phyloP scores from a whole-genome alignment of 2,329 filamentous ascomycete genomes.

The Zymoseptoria pseudotritici region DNA sequence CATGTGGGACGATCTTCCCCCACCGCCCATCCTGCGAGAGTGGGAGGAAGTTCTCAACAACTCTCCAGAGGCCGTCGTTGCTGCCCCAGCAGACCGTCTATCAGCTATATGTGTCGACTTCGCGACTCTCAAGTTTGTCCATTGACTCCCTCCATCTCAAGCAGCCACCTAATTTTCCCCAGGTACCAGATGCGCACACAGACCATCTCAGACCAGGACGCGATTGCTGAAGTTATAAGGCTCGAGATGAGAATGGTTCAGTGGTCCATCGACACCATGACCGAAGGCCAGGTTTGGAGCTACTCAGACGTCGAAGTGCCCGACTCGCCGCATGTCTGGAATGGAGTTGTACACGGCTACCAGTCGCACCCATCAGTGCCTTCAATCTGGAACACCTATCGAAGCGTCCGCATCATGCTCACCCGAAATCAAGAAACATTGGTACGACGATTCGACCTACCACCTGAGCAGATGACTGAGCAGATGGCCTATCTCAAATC shows the following conservation, averaged over 20 bases:
- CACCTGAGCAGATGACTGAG: constrained; percentile 9
- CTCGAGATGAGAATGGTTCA: constrained; percentile 24
- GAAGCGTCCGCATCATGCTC: constrained; percentile 25
- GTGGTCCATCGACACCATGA: constrained; percentile 21
- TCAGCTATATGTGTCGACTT: constrained; percentile 21
- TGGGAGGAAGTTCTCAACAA: constrained; percentile 21
- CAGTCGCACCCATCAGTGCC: constrained; percentile 11
- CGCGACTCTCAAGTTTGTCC: constrained; percentile 5
- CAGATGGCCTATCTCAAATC: constrained; percentile 21
- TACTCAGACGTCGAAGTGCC: constrained; percentile 23
- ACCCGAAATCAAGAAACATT: constrained; percentile 24
- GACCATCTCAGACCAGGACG: constrained; percentile 16
- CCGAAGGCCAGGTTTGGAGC: constrained; percentile 15
- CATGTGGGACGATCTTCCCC: constrained; percentile 26
- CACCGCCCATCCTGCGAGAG: constrained; percentile 23
- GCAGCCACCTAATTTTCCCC: constrained; percentile 1
- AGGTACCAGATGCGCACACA: constrained; percentile 13
- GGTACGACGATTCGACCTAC: constrained; percentile 13
- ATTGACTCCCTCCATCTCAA: background rate
- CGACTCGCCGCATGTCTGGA: constrained; percentile 26
- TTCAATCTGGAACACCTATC: constrained; percentile 23
- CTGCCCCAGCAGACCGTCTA: constrained; percentile 19
- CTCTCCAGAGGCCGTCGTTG: constrained; percentile 5
- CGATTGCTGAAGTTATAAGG: constrained; percentile 13
- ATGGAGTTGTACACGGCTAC: constrained; percentile 24